Evolutionary conservation across 768 basidiomycete genomes (phyloP).

Genomic region (Suillus hirtellus): DNA sequence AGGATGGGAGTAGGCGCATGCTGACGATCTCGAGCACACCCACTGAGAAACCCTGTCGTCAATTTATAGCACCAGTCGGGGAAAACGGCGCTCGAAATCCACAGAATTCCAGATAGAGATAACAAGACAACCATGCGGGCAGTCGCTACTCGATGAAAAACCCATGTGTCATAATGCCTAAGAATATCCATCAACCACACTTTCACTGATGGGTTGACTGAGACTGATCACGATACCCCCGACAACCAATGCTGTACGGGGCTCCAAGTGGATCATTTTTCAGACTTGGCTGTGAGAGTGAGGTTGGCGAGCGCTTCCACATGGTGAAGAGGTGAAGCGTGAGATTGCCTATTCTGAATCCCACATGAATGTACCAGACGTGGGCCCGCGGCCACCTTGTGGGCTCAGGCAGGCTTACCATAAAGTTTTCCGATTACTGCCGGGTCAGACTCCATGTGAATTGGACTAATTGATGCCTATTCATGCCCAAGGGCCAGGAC

Average conservation of each 20-base stretch:
- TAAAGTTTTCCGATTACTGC: background rate
- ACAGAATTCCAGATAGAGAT: slow-evolving; percentile 1
- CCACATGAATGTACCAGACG: background rate
- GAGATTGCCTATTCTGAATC: background rate
- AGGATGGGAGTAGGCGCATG: slow-evolving; percentile 7
- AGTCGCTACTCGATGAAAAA: background rate
- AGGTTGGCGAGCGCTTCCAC: background rate
- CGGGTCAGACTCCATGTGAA: background rate
- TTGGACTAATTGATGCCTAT: background rate
- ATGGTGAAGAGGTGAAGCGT: background rate
- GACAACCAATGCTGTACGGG: background rate
- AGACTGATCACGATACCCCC: background rate
- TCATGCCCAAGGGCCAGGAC: background rate
- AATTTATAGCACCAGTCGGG: background rate
- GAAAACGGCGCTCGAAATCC: background rate
- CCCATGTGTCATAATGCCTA: background rate
- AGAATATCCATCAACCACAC: slow-evolving; percentile 1
- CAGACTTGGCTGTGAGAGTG: background rate
- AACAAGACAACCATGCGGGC: slow-evolving; percentile 3
- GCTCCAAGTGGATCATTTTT: background rate
- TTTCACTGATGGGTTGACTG: background rate
- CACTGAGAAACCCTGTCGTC: background rate
- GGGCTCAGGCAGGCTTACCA: no score
- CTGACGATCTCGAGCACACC: background rate
- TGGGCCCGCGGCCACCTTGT: no score